Evolutionary conservation across 768 basidiomycete species (phyloP).

Genomic region (Kwoniella bestiolae): DNA sequence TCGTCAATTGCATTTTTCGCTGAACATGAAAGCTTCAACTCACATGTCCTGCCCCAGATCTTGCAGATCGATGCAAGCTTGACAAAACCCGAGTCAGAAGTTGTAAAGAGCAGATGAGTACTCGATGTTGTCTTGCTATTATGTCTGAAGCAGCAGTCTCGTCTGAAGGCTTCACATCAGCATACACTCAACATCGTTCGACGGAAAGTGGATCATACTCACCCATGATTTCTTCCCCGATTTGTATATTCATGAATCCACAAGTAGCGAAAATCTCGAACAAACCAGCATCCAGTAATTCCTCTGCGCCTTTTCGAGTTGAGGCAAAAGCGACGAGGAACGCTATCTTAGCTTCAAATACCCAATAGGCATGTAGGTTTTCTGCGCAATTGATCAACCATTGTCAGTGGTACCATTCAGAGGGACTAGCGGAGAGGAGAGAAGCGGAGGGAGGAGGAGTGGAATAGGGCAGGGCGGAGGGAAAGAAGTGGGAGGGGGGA

Average conservation of each 20-base stretch:
- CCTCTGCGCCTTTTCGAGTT: slow-evolving; percentile 80
- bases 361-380: slow-evolving; percentile 85
- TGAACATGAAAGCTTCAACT: slow-evolving; percentile 4
- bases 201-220: slow-evolving; percentile 12
- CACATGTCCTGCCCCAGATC: slow-evolving; percentile 43
- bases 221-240: slow-evolving; percentile 83
- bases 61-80: slow-evolving; percentile 64
- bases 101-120: slow-evolving; percentile 84
- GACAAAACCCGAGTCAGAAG: slow-evolving; percentile 76
- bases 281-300: slow-evolving; percentile 75
- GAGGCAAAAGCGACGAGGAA: slow-evolving; percentile 83
- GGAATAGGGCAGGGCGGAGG: too few species aligned
- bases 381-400: too few species aligned
- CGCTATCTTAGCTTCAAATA: slow-evolving; percentile 94
- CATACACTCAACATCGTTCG: too few species aligned
- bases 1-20: not conserved
- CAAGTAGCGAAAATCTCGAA: slow-evolving; percentile 77
- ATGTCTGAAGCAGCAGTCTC: slow-evolving; percentile 26
- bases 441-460: too few species aligned
- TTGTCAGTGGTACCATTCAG: too few species aligned
- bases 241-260: slow-evolving; percentile 80
- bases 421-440: too few species aligned
- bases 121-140: slow-evolving; percentile 85
- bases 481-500: too few species aligned
- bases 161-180: slow-evolving; percentile 62